Conservation (phyloP, 2,329 filamentous ascomycete species). For the Penicillium corylophilum region DNA sequence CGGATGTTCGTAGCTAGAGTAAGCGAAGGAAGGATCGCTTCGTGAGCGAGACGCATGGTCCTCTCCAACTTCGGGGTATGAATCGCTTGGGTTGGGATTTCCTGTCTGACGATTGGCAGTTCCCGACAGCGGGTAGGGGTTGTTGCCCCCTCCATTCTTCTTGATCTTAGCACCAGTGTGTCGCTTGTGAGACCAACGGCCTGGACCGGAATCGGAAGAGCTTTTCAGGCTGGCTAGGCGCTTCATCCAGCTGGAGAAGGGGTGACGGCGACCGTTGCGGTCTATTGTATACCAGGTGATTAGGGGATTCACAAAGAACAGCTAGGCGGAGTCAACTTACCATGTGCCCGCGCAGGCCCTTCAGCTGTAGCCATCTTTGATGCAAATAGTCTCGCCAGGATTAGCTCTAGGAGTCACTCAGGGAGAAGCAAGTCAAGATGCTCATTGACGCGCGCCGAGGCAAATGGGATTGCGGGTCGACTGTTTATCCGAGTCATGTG, state of each 20-base stretch:
- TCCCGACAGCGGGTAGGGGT: slow-evolving; percentile 86
- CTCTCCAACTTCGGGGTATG: slow-evolving; percentile 53
- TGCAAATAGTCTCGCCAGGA: slow-evolving; percentile 1
- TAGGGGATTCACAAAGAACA: slow-evolving; percentile 9
- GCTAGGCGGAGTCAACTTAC: slow-evolving; percentile 32
- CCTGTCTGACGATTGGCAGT: slow-evolving; percentile 43
- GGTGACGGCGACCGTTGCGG: slow-evolving; percentile 71
- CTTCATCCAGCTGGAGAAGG: slow-evolving; percentile 92
- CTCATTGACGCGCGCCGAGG: slow-evolving; percentile 12
- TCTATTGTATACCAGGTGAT: slow-evolving; percentile 51
- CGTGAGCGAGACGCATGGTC: slow-evolving; percentile 56
- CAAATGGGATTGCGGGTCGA: slow-evolving; percentile 16
- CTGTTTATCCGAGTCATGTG: slow-evolving; percentile 30
- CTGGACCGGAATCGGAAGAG: slow-evolving; percentile 56
- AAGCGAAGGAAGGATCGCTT: slow-evolving; percentile 61
- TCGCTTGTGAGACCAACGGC: slow-evolving; percentile 42
- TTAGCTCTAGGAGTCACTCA: slow-evolving; percentile 5
- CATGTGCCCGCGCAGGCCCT: slow-evolving; percentile 44
- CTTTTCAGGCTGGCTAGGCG: slow-evolving; percentile 84
- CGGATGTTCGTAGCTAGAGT: slow-evolving; percentile 61
- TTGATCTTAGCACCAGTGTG: slow-evolving; percentile 46
- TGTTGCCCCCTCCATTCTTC: slow-evolving; percentile 69
- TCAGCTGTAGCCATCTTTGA: slow-evolving; percentile 35
- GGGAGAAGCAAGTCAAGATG: slow-evolving; percentile 5
- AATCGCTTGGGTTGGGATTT: slow-evolving; percentile 45